Evolutionary conservation across 371 early-diverging fungal genomes (phyloP).

Genomic region (Phascolomyces articulosus): DNA sequence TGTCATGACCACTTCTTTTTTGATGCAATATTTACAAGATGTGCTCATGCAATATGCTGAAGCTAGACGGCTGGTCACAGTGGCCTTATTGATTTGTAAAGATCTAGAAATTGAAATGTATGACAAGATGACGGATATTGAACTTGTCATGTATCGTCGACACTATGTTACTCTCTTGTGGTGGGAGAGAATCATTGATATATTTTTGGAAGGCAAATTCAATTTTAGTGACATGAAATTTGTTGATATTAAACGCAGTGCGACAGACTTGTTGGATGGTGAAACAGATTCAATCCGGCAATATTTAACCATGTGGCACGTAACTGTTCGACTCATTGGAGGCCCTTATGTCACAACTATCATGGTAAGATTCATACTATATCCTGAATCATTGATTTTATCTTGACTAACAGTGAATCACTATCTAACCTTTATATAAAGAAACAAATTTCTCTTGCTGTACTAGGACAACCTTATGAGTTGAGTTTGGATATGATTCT

Average conservation of each 20-base stretch:
- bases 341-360: not conserved
- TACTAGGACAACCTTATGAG: not conserved
- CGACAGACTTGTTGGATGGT: not conserved
- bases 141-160: conserved; percentile 5
- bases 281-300: not conserved
- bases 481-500: conserved; percentile 1
- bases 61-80: conserved; percentile 2
- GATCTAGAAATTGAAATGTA: not conserved
- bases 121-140: not conserved
- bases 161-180: not conserved
- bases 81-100: not conserved
- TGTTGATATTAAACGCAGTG: too few relatives aligned
- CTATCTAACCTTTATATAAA: too few relatives aligned
- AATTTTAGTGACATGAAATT: not conserved
- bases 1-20: conserved; percentile 5
- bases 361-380: not conserved
- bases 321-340: not conserved
- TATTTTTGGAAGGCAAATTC: not conserved
- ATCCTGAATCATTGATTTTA: too few relatives aligned
- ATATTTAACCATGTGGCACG: not conserved
- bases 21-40: conserved; percentile 1
- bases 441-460: not conserved
- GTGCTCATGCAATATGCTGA: conserved; percentile 1
- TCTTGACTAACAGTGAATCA: too few relatives aligned
- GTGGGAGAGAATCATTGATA: not conserved